Evolutionary conservation across 768 basidiomycete species (phyloP).

Genomic region (Leccinum truebloodii): DNA sequence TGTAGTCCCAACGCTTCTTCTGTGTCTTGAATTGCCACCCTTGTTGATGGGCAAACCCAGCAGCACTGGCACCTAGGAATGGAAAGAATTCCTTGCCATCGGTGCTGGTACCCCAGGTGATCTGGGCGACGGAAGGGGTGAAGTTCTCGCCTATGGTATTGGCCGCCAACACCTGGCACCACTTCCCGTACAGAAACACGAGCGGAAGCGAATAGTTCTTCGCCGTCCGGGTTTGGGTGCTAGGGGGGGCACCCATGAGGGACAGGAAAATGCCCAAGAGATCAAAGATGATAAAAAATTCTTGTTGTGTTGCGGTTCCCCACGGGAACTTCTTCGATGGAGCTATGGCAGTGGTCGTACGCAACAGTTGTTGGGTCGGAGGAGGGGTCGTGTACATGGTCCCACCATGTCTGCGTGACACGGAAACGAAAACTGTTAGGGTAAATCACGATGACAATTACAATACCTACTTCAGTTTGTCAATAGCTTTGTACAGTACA

Average conservation of each 20-base stretch:
- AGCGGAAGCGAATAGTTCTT: not conserved
- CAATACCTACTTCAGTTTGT: not conserved
- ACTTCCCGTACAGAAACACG: not conserved
- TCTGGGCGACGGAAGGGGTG: not conserved
- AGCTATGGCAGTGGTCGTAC: not conserved
- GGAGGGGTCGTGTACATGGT: not conserved
- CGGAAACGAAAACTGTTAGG: not conserved
- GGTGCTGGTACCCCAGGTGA: not conserved
- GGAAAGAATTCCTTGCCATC: not conserved
- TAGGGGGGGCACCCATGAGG: not conserved
- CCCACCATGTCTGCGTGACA: not conserved
- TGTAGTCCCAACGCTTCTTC: not conserved
- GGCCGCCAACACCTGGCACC: not conserved
- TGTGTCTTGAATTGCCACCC: not conserved
- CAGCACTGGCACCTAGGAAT: not conserved
- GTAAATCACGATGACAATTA: too few relatives aligned
- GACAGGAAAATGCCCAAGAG: not conserved
- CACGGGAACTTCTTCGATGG: not conserved
- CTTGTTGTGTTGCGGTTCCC: not conserved
- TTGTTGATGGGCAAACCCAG: not conserved
- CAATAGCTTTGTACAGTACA: not conserved
- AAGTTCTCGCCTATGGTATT: not conserved
- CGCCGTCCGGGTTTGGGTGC: not conserved
- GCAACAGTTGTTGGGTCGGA: not conserved
- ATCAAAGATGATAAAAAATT: not conserved